Evolutionary conservation across 2,329 filamentous ascomycete genomes (phyloP).

Genomic region (Aureobasidium sp.): DNA sequence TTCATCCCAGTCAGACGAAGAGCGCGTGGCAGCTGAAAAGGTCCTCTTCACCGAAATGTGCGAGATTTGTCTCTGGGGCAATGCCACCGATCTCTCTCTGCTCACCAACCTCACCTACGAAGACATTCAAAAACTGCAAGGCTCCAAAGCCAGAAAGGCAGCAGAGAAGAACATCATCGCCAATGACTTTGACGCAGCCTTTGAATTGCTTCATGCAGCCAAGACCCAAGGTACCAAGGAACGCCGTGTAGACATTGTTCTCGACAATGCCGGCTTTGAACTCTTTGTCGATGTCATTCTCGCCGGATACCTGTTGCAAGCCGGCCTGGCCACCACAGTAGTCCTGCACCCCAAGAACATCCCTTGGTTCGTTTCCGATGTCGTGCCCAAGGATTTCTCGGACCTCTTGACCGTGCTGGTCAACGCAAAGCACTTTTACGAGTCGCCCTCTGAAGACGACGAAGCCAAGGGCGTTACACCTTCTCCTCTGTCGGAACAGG

Average conservation of each 20-base stretch:
- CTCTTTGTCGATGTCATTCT: constrained; percentile 91
- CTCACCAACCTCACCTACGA: constrained; percentile 87
- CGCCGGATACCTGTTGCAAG: constrained; percentile 78
- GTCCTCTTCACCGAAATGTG: constrained; percentile 86
- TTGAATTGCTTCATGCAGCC: constrained; percentile 59
- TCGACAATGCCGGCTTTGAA: constrained; percentile 97
- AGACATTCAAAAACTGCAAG: constrained; percentile 94
- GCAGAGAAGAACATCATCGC: constrained; percentile 87
- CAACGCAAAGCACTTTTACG: constrained; percentile 71
- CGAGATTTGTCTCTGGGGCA: constrained; percentile 95
- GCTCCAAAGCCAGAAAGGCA: constrained; percentile 74
- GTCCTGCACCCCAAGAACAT: constrained; percentile 91
- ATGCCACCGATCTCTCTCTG: constrained; percentile 88
- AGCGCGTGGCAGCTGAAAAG: constrained; percentile 62
- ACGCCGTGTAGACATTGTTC: constrained; percentile 82
- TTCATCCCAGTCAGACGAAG: constrained; percentile 39
- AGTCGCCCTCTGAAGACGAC: constrained; percentile 62
- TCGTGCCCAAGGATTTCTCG: constrained; percentile 76
- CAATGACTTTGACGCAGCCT: constrained; percentile 73
- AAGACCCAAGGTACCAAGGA: constrained; percentile 56
- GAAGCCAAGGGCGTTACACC: constrained; percentile 49
- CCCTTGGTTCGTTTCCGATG: constrained; percentile 97
- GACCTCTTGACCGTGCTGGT: constrained; percentile 76
- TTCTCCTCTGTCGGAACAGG: constrained; percentile 57
- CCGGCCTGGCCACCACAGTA: constrained; percentile 77